Conservation (phyloP, 306 rosid genomes). For the Dalbergia cultrata region DNA sequence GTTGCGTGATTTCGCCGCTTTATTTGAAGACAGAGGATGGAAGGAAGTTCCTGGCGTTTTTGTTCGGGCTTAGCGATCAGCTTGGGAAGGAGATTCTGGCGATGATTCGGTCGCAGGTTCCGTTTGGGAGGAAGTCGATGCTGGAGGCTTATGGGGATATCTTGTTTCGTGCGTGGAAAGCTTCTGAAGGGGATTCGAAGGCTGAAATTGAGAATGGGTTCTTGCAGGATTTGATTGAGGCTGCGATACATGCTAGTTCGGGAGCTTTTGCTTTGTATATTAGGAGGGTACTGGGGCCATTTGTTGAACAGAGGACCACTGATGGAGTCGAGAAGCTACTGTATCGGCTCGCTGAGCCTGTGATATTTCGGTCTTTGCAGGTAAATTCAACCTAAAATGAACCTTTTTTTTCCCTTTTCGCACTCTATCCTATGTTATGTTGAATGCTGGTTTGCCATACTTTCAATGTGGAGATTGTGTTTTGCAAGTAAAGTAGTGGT, state of each 20-base stretch:
- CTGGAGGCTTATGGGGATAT: constrained; percentile 87
- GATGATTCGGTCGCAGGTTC: constrained; percentile 86
- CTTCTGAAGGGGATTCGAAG: constrained; percentile 54
- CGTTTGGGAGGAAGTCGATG: constrained; percentile 88
- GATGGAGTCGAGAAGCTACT: constrained; percentile 88
- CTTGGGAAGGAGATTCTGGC: constrained; percentile 80
- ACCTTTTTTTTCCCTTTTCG: neutral
- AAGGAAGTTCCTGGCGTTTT: constrained; percentile 72
- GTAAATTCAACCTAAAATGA: constrained; percentile 47
- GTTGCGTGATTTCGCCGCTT: constrained; percentile 78
- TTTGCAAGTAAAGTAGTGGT: neutral
- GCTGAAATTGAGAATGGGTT: constrained; percentile 73
- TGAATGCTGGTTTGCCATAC: constrained; percentile 6
- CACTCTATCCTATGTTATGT: neutral
- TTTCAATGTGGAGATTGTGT: neutral
- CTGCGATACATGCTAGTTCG: constrained; percentile 68
- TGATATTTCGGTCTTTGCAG: constrained; percentile 92
- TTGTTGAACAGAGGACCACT: constrained; percentile 84
- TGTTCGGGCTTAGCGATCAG: constrained; percentile 72
- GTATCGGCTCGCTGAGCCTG: constrained; percentile 79
- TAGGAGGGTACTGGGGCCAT: constrained; percentile 81
- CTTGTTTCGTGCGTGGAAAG: constrained; percentile 89
- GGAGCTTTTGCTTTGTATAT: constrained; percentile 70
- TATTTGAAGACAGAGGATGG: constrained; percentile 87
- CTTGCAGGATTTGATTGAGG: constrained; percentile 83